Evolutionary conservation across 768 basidiomycete genomes (phyloP), one percentile per base, ranked within the genome.

Genomic region (Phanerodontia chrysosporium): DNA sequence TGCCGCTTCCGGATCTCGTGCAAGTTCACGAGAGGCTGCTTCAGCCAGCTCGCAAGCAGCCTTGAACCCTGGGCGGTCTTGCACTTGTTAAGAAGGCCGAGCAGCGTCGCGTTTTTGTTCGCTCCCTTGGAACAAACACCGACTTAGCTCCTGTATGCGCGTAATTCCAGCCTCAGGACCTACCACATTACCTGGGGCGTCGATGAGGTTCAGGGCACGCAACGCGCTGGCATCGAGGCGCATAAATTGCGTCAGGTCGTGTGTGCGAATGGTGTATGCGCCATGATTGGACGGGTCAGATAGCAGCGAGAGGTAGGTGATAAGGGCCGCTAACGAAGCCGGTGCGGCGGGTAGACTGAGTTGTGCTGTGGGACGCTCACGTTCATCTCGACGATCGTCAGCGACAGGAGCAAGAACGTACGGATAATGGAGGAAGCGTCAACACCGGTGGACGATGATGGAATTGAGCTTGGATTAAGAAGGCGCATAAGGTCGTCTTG

Each of bases 1-100:
- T 96, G 96, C 12, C 96, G 78, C 70, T 89, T 91, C 92, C 94
- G 79, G 61, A 98, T 98, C 69, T 95, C 91, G 63, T 98, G 95
- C 36, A 92, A 72, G 71, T 97, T 98, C 29, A 98, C 84, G 27
- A 98, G 76, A 5, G 97, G 97, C 70, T 98, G 97, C 69, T 97
- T 98, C 44, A 99, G 75, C 96, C 96, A 98, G 49, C 86, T 87
- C 0, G 87, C 90, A 2, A 99, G 78, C 42, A 97, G 71, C 57
- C 97, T 77, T 14, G 90, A 86, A 0, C 97, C 97, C 69, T 99
- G 97, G 0, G 92, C 85, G 0, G 97, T 98, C 74, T 97, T 97
- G 77, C 96, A 97, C 65, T 90, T 91, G 71, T 98, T 97, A 58
- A 99, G 74, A 8, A 97, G 75, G 0, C 95, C 95, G 55, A 95